Evolutionary conservation across 495 filamentous ascomycete genomes (phyloP).

Genomic region (Aspergillus avenaceus): DNA sequence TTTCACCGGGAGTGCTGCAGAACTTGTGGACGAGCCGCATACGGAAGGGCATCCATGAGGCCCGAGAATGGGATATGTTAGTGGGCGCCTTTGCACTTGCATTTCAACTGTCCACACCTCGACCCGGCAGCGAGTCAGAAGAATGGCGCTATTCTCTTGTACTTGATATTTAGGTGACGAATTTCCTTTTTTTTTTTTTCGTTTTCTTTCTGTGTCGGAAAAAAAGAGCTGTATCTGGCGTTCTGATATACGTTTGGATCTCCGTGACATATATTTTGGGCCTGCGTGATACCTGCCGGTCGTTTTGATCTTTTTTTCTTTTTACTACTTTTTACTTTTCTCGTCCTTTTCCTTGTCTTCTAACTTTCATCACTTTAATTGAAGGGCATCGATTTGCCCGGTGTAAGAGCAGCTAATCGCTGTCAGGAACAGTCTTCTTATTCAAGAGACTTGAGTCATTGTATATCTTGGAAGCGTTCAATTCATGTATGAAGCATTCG

Average conservation of each 20-base stretch:
- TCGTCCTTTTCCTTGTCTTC: not conserved
- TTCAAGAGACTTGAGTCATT: slow-evolving; percentile 2
- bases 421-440: not conserved
- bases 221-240: slow-evolving; percentile 11
- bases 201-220: slow-evolving; percentile 3
- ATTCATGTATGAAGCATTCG: slow-evolving; percentile 13
- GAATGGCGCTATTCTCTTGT: slow-evolving; percentile 7
- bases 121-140: slow-evolving; percentile 14
- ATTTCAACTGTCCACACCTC: slow-evolving; percentile 4
- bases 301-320: slow-evolving; percentile 1
- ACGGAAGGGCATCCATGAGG: no score
- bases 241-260: slow-evolving; percentile 10
- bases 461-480: slow-evolving; percentile 15
- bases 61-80: no score
- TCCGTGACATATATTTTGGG: slow-evolving; percentile 5
- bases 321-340: no score
- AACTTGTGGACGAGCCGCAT: slow-evolving; percentile 37
- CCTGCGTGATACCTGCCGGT: not conserved
- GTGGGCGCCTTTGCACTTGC: slow-evolving; percentile 1
- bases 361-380: not conserved
- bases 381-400: not conserved
- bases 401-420: not conserved
- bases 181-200: slow-evolving; percentile 28
- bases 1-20: slow-evolving; percentile 45
- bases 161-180: slow-evolving; percentile 31